Percentiles rank a stretch among this genome's conserved stretches.
Conservation (phyloP, 768 basidiomycete genomes). For the Mycena belliarum region DNA sequence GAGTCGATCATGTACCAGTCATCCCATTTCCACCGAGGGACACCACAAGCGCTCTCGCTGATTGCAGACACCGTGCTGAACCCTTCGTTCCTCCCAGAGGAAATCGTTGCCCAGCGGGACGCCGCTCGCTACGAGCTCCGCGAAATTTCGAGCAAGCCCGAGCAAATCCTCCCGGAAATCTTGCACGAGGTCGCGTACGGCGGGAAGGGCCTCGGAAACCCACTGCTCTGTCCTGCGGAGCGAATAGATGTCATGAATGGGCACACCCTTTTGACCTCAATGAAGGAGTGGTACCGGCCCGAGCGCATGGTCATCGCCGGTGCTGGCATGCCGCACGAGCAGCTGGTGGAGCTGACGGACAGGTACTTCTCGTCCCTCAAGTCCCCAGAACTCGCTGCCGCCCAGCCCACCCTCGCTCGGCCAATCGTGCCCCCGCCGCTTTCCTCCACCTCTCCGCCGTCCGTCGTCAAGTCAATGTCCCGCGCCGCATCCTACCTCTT, state of each 20-base stretch:
- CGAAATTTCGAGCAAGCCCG: slow-evolving; percentile 86
- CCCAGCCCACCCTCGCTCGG: slow-evolving; percentile 30
- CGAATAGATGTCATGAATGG: slow-evolving; percentile 69
- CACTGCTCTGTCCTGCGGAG: slow-evolving; percentile 85
- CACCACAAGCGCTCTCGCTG: slow-evolving; percentile 80
- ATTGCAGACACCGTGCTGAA: slow-evolving; percentile 90
- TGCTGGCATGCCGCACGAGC: slow-evolving; percentile 87
- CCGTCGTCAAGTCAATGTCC: slow-evolving; percentile 65
- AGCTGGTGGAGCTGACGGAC: slow-evolving; percentile 83
- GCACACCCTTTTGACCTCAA: slow-evolving; percentile 58
- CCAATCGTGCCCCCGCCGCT: slow-evolving; percentile 59
- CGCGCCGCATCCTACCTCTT: slow-evolving; percentile 80
- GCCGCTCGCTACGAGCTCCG: slow-evolving; percentile 90
- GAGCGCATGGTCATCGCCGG: slow-evolving; percentile 96
- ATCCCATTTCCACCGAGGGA: slow-evolving; percentile 83
- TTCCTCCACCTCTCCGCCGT: slow-evolving; percentile 49
- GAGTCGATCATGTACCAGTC: slow-evolving; percentile 99
- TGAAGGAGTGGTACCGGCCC: slow-evolving; percentile 85
- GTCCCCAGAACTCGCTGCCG: slow-evolving; percentile 31
- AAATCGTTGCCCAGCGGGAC: slow-evolving; percentile 80
- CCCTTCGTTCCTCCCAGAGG: slow-evolving; percentile 72
- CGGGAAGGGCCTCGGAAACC: slow-evolving; percentile 81
- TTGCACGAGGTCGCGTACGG: slow-evolving; percentile 86
- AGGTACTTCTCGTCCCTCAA: slow-evolving; percentile 78
- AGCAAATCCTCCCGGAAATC: slow-evolving; percentile 90